Conservation (phyloP, 495 filamentous ascomycete species). For the Margaritispora aquatica region DNA sequence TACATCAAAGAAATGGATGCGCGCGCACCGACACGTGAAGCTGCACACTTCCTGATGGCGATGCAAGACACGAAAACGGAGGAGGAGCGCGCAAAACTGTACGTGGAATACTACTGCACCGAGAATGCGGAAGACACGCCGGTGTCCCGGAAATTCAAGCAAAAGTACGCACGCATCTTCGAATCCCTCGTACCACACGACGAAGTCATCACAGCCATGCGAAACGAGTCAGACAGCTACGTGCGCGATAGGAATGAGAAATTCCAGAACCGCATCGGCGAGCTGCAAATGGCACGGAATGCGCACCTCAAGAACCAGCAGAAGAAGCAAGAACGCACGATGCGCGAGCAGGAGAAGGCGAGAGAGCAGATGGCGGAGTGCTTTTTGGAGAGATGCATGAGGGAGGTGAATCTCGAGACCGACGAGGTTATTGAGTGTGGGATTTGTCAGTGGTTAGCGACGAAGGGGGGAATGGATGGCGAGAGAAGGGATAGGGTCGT, state of each 20-base stretch:
- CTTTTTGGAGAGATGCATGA: slow-evolving; percentile 33
- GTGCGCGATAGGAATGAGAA: slow-evolving; percentile 1
- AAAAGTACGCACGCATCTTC: slow-evolving; percentile 22
- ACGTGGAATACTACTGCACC: slow-evolving; percentile 20
- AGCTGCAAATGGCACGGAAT: slow-evolving; percentile 18
- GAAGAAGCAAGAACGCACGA: slow-evolving; percentile 27
- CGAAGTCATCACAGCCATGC: slow-evolving; percentile 13
- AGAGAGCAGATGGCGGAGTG: slow-evolving; percentile 25
- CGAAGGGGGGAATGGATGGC: slow-evolving; percentile 17
- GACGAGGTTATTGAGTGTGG: slow-evolving; percentile 30
- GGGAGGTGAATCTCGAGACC: slow-evolving; percentile 15
- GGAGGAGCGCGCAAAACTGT: slow-evolving; percentile 17
- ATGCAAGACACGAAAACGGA: slow-evolving; percentile 6
- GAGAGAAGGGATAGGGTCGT: slow-evolving; percentile 19
- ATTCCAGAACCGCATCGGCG: slow-evolving; percentile 1
- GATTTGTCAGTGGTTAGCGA: slow-evolving; percentile 33
- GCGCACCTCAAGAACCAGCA: slow-evolving; percentile 19
- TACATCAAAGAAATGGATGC: neutral
- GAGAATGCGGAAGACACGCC: slow-evolving; percentile 1
- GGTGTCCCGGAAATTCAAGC: slow-evolving; percentile 16
- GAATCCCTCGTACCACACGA: slow-evolving; percentile 14
- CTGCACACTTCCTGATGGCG: neutral
- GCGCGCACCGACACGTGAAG: neutral
- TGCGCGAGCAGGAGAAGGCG: slow-evolving; percentile 21
- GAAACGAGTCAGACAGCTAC: slow-evolving; percentile 11